Conservation (phyloP, 495 filamentous ascomycete species). For the Apodospora peruviana region DNA sequence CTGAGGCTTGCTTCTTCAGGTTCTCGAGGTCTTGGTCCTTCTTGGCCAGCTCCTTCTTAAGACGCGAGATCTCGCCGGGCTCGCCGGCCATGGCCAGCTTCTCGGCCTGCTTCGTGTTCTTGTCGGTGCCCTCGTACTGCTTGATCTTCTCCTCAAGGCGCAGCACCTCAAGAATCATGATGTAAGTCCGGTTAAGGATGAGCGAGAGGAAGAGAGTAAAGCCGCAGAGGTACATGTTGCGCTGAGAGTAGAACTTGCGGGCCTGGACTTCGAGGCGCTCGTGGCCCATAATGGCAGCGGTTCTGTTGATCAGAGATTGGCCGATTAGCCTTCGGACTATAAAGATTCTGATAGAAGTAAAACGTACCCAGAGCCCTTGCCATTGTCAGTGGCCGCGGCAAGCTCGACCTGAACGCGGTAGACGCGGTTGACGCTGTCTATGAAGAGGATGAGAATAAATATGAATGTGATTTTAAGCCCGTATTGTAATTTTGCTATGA, state of each 20-base stretch:
- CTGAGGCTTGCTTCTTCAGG: slow-evolving; percentile 80
- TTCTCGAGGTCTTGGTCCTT: slow-evolving; percentile 72
- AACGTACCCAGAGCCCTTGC: slow-evolving; percentile 23
- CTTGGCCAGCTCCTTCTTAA: slow-evolving; percentile 65
- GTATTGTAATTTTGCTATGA: slow-evolving; percentile 49
- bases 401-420: slow-evolving; percentile 93
- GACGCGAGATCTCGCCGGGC: slow-evolving; percentile 47
- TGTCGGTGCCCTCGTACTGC: slow-evolving; percentile 72
- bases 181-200: slow-evolving; percentile 98
- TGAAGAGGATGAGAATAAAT: slow-evolving; percentile 95
- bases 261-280: slow-evolving; percentile 98
- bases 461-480: slow-evolving; percentile 85
- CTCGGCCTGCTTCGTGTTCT: slow-evolving; percentile 67
- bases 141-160: slow-evolving; percentile 91
- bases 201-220: slow-evolving; percentile 98
- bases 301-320: slow-evolving; percentile 14
- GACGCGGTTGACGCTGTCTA: slow-evolving; percentile 98
- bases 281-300: slow-evolving; percentile 69
- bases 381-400: slow-evolving; percentile 47
- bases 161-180: slow-evolving; percentile 91
- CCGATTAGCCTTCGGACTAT: slow-evolving; percentile 10
- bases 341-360: slow-evolving; percentile 3
- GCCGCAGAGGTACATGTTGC: slow-evolving; percentile 99
- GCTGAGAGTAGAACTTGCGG: slow-evolving; percentile 99
- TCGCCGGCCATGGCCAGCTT: slow-evolving; percentile 70